Evolutionary conservation across 1,284 basidiomycete genomes (phyloP), one percentile per base, ranked within the genome.

Genomic region (Coniferiporia sulphurascens): DNA sequence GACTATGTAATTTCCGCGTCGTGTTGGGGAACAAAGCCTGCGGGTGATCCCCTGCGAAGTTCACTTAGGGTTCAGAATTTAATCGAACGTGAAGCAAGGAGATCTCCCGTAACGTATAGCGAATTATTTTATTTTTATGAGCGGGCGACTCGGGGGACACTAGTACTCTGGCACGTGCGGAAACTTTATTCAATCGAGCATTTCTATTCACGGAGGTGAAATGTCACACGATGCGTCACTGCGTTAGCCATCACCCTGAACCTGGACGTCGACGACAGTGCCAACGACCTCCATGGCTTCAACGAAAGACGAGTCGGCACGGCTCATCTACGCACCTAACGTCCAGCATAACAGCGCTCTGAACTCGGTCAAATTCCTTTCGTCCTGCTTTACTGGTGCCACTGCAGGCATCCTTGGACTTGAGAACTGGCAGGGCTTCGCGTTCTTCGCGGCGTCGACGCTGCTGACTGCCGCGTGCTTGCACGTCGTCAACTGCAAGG

Each of bases 331-430:
- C 66, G 76, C 79, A 0, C 85, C 87, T 1, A 89, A 92, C 65
- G 82, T 91, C 35, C 72, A 80, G 62, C 84, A 84, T 71, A 94
- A 93, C 71, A 78, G 79, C 17, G 75, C 80, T 10, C 72, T 89
- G 32, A 78, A 78, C 41, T 83, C 79, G 55, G 78, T 87, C 68
- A 89, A 89, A 69, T 91, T 91, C 75, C 72, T 93, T 27, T 84
- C 90, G 5, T 79, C 91, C 2, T 91, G 87, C 73, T 88, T 93
- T 69, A 81, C 91, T 15, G 93, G 93, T 43, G 87, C 91, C 0
- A 84, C 86, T 1, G 89, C 93, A 1, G 93, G 93, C 27, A 84
- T 94, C 59, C 83, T 95, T 2, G 93, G 93, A 19, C 81, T 95
- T 35, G 84, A 91, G 67, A 94, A 93, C 73, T 83, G 83, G 75